Evolutionary conservation across 805 yeast species (phyloP).

Genomic region (Metschnikowia koreensis): DNA sequence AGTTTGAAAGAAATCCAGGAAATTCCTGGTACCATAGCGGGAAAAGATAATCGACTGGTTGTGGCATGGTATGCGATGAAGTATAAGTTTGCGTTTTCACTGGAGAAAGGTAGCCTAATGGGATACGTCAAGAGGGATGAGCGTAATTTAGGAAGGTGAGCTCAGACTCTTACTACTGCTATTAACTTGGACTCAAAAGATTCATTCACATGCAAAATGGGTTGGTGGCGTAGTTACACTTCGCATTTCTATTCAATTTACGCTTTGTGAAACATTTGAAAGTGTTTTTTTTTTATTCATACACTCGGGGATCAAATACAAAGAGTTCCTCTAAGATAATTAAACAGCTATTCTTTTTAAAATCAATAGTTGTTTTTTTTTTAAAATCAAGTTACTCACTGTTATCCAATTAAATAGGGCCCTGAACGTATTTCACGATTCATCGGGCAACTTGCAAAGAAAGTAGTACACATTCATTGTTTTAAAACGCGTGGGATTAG

Average conservation of each 20-base stretch:
- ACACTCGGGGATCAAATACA: neutral
- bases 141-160: neutral
- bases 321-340: too few relatives aligned
- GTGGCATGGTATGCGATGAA: conserved; percentile 37
- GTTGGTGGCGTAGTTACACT: too few relatives aligned
- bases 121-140: conserved; percentile 7
- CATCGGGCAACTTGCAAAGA: neutral
- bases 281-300: neutral
- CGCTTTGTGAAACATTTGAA: neutral
- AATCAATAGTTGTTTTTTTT: too few relatives aligned
- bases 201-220: too few relatives aligned
- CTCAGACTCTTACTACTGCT: too few relatives aligned
- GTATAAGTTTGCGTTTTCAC: conserved; percentile 29
- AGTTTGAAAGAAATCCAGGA: conserved; percentile 30
- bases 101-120: conserved; percentile 32
- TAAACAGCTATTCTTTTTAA: too few relatives aligned
- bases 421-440: too few relatives aligned
- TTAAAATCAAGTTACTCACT: too few relatives aligned
- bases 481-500: neutral
- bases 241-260: too few relatives aligned
- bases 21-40: conserved; percentile 13
- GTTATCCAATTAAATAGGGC: too few relatives aligned
- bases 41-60: conserved; percentile 1
- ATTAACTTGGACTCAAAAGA: too few relatives aligned
- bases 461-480: too few relatives aligned